phyloP scores from a whole-genome alignment of 768 basidiomycete species.

The Mycena vitilis region DNA sequence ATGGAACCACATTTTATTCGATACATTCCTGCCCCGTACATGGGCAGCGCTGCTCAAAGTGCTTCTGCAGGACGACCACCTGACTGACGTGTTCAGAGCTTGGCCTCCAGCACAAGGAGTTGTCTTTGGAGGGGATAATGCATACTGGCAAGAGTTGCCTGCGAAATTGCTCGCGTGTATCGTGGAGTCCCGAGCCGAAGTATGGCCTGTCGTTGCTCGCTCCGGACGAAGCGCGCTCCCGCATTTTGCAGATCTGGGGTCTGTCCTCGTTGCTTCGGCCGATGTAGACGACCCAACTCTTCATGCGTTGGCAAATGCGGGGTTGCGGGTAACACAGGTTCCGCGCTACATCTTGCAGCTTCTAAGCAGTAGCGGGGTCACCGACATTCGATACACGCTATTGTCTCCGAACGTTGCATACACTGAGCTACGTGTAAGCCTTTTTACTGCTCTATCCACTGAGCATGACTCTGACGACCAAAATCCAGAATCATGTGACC shows the following conservation, averaged over 20 bases:
- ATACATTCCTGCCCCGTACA: conserved; percentile 56
- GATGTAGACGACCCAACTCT: conserved; percentile 39
- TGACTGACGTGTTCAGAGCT: conserved; percentile 47
- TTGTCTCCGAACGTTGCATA: conserved; percentile 47
- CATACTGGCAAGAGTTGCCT: conserved; percentile 53
- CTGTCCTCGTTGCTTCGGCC: conserved; percentile 44
- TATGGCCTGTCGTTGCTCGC: conserved; percentile 50
- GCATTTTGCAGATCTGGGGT: conserved; percentile 32
- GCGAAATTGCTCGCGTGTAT: conserved; percentile 43
- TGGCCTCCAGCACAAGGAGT: conserved; percentile 53
- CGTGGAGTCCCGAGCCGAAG: conserved; percentile 38
- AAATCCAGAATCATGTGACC: conserved; percentile 32
- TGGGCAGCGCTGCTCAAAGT: conserved; percentile 53
- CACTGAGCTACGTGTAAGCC: conserved; percentile 44
- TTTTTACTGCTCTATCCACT: not conserved
- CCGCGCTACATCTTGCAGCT: conserved; percentile 49
- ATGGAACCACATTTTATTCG: conserved; percentile 62
- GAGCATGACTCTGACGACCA: not conserved
- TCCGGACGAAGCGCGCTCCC: conserved; percentile 8
- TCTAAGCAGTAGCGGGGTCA: conserved; percentile 16
- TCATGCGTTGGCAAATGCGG: conserved; percentile 45
- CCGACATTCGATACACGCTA: conserved; percentile 15
- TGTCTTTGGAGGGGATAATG: conserved; percentile 51
- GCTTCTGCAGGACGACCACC: conserved; percentile 39
- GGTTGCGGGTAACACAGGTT: conserved; percentile 49